Base-by-base conservation (phyloP, 176 grass and related monocot genomes). In the Phragmites australis region DNA sequence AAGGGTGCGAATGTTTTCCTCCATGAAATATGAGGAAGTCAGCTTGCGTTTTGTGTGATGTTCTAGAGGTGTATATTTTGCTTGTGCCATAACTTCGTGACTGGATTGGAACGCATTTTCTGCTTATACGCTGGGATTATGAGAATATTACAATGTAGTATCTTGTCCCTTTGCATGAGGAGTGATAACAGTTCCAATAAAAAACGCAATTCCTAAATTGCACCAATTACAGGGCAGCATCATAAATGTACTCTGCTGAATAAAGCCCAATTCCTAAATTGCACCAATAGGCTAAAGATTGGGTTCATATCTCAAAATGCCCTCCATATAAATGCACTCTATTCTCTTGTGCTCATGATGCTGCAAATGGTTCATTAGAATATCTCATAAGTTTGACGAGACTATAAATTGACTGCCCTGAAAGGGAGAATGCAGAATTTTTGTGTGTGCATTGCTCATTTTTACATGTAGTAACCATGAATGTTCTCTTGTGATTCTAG, bases 401-500 rank as follows among this genome's bases (percentile, higher is more conserved):
- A 22, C 22, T 26, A 44, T 27, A 69, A 46, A 31, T 76, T 72
- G 42, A 48, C 16, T 63, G 26, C 15, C 15, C 25, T 77, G 11
- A 63, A 77, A 48, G 13, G 6, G 9, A 21, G 12, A 77, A 48
- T 77, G 43, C 13, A 27, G 6, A n/a, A 37, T 37, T 8, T 53
- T 53, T 22, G 1, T 23, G 12, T 19, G 23, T 45, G 45, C 39
- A 60, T 45, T 18, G 7, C 37, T 58, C 72, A 7, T 60, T 27
- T 74, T 76, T 30, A 44, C 39, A 4, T 59, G 39, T 7, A 58
- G 53, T 21, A 59, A n/a, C 50, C 12, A 16, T 6, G 56, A 41
- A 26, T 75, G 8, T 76, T 43, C 2, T 62, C 19, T 19, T 77
- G 42, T 66, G 60, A 66, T 40, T 79, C 46, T 78, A 50, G 26